These are phyloP conservation scores for Punctularia strigosozonata DNA, from an alignment of 768 basidiomycete genomes.

Conservation along the genomic window DNA sequence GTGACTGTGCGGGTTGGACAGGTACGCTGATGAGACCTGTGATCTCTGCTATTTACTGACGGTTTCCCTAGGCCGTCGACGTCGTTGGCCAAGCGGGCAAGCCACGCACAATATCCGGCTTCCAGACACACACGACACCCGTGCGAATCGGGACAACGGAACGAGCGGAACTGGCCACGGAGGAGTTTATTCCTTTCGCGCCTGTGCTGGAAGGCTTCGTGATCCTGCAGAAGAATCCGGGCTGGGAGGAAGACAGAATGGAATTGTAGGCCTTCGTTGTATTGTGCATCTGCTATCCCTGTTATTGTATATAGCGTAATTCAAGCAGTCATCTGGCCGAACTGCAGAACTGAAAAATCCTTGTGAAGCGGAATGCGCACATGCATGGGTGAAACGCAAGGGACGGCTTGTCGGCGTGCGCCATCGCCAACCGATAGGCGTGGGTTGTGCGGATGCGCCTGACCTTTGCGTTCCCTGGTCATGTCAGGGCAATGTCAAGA, in stretches of 20 bases:
- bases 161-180: constrained; percentile 90
- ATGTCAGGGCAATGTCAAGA: too few species aligned
- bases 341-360: too few species aligned
- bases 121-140: constrained; percentile 97
- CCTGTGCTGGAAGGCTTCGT: constrained; percentile 90
- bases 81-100: constrained; percentile 98
- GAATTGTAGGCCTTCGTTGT: too few species aligned
- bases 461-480: too few species aligned
- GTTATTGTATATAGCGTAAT: too few species aligned
- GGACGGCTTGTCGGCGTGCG: too few species aligned
- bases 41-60: constrained; percentile 2
- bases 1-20: constrained; percentile 94
- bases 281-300: too few species aligned
- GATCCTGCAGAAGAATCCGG: constrained; percentile 85
- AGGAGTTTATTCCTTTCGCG: constrained; percentile 88
- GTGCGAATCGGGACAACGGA: constrained; percentile 93
- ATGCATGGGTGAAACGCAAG: too few species aligned
- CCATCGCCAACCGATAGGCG: too few species aligned
- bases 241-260: constrained; percentile 83
- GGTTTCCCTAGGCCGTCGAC: constrained; percentile 66
- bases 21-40: constrained; percentile 26
- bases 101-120: constrained; percentile 90
- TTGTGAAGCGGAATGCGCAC: too few species aligned
- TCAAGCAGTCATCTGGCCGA: too few species aligned
- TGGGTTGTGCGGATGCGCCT: too few species aligned